Conservation (phyloP, 2,329 filamentous ascomycete genomes). For the Clarireedia paspali region DNA sequence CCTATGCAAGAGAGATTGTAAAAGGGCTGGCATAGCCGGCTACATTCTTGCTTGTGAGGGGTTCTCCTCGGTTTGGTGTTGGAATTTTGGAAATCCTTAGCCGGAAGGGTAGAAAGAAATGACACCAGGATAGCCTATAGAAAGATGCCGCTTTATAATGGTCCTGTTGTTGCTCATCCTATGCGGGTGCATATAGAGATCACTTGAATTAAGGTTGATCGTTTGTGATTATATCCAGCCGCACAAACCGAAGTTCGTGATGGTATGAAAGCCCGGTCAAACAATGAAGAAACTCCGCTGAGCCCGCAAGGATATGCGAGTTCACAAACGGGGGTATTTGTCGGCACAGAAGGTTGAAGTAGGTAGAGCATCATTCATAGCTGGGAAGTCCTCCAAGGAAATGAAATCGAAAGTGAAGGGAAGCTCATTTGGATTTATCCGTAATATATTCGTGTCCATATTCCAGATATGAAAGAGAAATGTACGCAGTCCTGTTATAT, state of each 20-base stretch:
- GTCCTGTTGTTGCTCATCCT: neutral
- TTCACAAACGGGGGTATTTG: neutral
- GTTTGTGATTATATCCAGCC: neutral
- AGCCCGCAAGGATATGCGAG: slow-evolving; percentile 8
- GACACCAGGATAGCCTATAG: neutral
- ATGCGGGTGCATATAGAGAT: slow-evolving; percentile 1
- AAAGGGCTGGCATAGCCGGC: slow-evolving; percentile 18
- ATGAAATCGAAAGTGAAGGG: neutral
- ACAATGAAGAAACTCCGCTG: neutral
- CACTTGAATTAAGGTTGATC: neutral
- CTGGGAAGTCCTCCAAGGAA: neutral
- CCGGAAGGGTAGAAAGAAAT: slow-evolving; percentile 6
- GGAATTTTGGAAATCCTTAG: neutral
- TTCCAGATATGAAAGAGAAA: slow-evolving; percentile 6
- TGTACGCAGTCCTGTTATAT: neutral
- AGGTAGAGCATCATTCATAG: neutral
- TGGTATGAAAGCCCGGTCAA: neutral
- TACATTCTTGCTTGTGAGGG: neutral
- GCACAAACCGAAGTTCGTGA: neutral
- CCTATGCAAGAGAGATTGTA: slow-evolving; percentile 14
- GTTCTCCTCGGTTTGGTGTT: neutral
- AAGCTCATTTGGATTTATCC: neutral
- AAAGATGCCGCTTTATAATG: neutral
- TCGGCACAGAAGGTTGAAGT: neutral
- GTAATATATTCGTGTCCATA: neutral